Evolutionary conservation across 2,329 filamentous ascomycete species (phyloP).

Genomic region (Phaeoacremonium minimum): DNA sequence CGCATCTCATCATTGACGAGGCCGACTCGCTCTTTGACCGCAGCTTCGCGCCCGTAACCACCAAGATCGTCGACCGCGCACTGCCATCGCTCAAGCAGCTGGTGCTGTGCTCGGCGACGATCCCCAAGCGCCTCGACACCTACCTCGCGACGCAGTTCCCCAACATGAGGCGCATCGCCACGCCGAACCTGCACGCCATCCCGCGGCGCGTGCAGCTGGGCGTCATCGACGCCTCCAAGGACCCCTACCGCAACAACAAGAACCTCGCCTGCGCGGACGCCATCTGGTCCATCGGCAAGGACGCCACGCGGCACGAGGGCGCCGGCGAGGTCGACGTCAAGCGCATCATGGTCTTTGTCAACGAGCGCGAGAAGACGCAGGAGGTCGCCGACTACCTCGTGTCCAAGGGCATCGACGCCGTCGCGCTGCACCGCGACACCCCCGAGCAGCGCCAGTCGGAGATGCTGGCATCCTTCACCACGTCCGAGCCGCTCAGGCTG

Average conservation of each 20-base stretch:
- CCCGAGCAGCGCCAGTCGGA: constrained; percentile 72
- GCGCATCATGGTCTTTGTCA: constrained; percentile 92
- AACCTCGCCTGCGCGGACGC: constrained; percentile 89
- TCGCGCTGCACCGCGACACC: constrained; percentile 81
- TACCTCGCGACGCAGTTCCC: constrained; percentile 81
- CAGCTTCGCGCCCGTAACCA: constrained; percentile 82
- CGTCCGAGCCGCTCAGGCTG: constrained; percentile 32
- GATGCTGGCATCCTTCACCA: constrained; percentile 72
- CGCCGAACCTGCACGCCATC: constrained; percentile 93
- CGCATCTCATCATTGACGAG: constrained; percentile 87
- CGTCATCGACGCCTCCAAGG: constrained; percentile 84
- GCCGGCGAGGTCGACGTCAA: constrained; percentile 62
- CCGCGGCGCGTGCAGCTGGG: constrained; percentile 90
- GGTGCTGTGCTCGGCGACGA: constrained; percentile 92
- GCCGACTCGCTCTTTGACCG: constrained; percentile 94
- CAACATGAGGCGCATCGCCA: constrained; percentile 79
- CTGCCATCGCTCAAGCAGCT: constrained; percentile 80
- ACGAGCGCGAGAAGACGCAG: constrained; percentile 85
- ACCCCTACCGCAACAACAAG: constrained; percentile 94
- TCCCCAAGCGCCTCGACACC: constrained; percentile 82
- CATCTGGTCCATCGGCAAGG: constrained; percentile 88
- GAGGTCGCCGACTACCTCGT: constrained; percentile 75
- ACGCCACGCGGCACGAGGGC: constrained; percentile 56
- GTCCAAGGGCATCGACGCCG: constrained; percentile 83
- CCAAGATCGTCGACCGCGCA: constrained; percentile 74